Percentiles rank a stretch among this genome's conserved stretches.
Evolutionary conservation across 169 alveolate genomes (phyloP).

Genomic region (Plasmodium sp.): DNA sequence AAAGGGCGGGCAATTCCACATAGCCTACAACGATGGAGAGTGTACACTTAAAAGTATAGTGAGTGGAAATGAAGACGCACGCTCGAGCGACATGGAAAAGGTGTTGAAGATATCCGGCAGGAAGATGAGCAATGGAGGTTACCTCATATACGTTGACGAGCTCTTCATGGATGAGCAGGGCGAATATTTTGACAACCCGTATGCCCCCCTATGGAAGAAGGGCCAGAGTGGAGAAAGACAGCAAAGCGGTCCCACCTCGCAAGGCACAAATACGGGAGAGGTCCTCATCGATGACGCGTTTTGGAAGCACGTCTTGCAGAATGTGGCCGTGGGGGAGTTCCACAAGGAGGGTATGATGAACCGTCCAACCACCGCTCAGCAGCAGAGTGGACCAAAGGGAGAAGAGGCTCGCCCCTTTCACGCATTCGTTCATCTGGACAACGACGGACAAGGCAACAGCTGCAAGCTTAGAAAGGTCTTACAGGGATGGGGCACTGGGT

Average conservation of each 20-base stretch:
- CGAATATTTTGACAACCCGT: not conserved
- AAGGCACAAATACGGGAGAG: not conserved
- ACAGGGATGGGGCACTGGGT: not conserved
- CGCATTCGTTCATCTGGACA: not conserved
- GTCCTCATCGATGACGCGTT: not conserved
- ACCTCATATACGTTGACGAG: not conserved
- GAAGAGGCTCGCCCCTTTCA: not conserved
- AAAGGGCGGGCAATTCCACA: not conserved
- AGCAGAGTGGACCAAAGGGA: not conserved
- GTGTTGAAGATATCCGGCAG: not conserved
- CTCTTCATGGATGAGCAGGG: not conserved
- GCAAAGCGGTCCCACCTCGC: not conserved
- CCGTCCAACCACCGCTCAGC: not conserved
- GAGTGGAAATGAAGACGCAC: not conserved
- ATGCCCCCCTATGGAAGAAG: not conserved
- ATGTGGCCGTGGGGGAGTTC: not conserved
- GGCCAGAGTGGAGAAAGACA: not conserved
- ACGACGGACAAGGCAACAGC: slow-evolving; percentile 5
- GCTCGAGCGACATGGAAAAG: not conserved
- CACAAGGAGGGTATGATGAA: not conserved
- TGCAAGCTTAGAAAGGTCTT: not conserved
- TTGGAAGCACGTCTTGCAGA: not conserved
- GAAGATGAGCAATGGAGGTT: not conserved
- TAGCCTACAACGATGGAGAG: not conserved
- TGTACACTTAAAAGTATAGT: not conserved